These are phyloP conservation scores for Synchytrium microbalum DNA, from an alignment of 371 early-diverging fungal genomes.

Conservation along the genomic window DNA sequence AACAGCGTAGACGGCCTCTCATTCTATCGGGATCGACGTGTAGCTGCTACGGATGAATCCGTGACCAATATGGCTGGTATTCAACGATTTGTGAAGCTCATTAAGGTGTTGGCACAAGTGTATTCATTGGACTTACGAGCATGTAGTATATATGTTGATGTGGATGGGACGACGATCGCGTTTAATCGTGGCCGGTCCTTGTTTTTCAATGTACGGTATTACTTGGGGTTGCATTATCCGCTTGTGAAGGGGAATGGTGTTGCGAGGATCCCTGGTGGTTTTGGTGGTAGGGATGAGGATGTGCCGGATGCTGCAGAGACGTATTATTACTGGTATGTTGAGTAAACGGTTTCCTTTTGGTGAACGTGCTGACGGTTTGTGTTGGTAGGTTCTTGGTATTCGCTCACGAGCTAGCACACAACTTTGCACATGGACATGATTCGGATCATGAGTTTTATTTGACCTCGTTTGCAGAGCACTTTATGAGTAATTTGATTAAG, in stretches of 20 bases:
- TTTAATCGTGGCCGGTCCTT: conserved; percentile 71
- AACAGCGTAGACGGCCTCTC: conserved; percentile 2
- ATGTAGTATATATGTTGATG: conserved; percentile 72
- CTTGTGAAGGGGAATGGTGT: not conserved
- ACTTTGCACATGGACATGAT: conserved; percentile 52
- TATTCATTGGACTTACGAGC: conserved; percentile 51
- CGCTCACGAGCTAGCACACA: conserved; percentile 87
- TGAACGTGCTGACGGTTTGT: conserved; percentile 39
- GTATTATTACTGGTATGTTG: not conserved
- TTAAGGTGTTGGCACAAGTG: conserved; percentile 49
- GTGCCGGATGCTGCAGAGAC: not conserved
- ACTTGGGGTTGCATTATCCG: conserved; percentile 40
- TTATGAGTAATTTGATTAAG: no score
- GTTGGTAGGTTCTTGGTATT: conserved; percentile 80
- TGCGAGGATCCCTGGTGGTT: conserved; percentile 8
- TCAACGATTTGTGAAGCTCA: conserved; percentile 45
- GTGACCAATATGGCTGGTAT: not conserved
- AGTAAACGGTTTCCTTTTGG: not conserved
- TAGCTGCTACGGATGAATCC: not conserved
- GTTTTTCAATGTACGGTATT: conserved; percentile 80
- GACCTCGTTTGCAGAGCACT: conserved; percentile 6
- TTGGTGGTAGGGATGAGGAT: not conserved
- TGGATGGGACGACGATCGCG: conserved; percentile 60
- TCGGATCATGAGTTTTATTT: conserved; percentile 44
- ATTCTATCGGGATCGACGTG: not conserved